Base-by-base conservation (phyloP, 208 protist species). In the Acanthamoeba healyi region DNA sequence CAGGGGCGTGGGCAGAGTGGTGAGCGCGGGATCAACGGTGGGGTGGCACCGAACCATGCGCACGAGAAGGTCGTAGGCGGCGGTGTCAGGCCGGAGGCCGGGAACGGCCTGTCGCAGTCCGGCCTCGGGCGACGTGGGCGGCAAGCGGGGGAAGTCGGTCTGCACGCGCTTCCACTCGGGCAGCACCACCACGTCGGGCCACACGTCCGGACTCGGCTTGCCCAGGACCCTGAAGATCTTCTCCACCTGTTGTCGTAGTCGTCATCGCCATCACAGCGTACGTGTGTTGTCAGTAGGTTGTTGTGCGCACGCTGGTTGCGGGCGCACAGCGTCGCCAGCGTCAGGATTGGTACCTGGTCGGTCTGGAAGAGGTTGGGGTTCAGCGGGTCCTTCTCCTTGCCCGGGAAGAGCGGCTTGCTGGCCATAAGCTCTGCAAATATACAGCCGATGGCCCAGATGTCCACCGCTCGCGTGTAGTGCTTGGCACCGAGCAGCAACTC, bases 391-490 rank as follows among this genome's bases (percentile, higher is more conserved):
- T 90, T 90, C 56, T 90, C 82, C 82, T 90, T 90, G 51, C 82
- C 82, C 19, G 82, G 82, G 40, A 90, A 90, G 34, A 90, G 82
- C 5, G 82, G 82, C 82, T 90, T 90, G 58, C 34, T 70, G 51
- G 82, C 58, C 5, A 98, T 77, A 17, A 99, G 91, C 96, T 99
- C 98, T 24, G 93, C 98, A 90, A 99, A 97, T 22, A 99, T 97
- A 90, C 98, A 99, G 6, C 98, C 98, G 19, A 96, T 96, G 1
- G 97, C 97, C 98, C 98, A 99, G 56, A 98, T 97, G 95, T 99
- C 98, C 61, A 92, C 87, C 44, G 87, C 87, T 2, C 49, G 38
- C 17, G 87, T 92, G 44, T 92, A 92, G 61, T 92, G 61, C 44
- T 92, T 92, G 38, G 87, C n/a, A 1, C 95, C 96, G 15, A 97